These are phyloP conservation scores for Pseudocercospora cruenta DNA, from an alignment of 2,329 filamentous ascomycete species.

Conservation along the genomic window DNA sequence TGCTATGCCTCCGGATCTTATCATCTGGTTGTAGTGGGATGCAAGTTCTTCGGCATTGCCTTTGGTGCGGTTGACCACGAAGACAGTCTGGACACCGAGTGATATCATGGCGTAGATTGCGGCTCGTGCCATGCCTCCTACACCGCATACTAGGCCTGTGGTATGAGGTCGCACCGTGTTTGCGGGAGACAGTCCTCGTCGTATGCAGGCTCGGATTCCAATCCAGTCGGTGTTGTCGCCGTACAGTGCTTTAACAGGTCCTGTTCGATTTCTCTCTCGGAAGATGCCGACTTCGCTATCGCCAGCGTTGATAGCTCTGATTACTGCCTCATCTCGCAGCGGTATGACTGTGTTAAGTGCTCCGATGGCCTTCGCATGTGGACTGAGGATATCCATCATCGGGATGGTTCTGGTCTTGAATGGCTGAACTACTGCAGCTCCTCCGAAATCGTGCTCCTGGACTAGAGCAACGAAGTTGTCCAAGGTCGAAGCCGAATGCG, in stretches of 20 bases:
- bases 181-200: slow-evolving; percentile 72
- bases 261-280: slow-evolving; percentile 64
- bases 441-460: slow-evolving; percentile 67
- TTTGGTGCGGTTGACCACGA: slow-evolving; percentile 72
- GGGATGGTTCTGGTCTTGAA: slow-evolving; percentile 74
- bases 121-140: slow-evolving; percentile 76
- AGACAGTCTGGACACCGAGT: slow-evolving; percentile 74
- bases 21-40: slow-evolving; percentile 67
- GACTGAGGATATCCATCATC: slow-evolving; percentile 67
- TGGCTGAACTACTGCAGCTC: slow-evolving; percentile 71
- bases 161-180: slow-evolving; percentile 59
- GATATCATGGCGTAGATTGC: slow-evolving; percentile 79
- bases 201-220: slow-evolving; percentile 73
- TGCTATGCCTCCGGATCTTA: slow-evolving; percentile 36
- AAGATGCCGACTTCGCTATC: slow-evolving; percentile 55
- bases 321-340: slow-evolving; percentile 60
- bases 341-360: slow-evolving; percentile 78
- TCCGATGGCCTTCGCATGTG: slow-evolving; percentile 73
- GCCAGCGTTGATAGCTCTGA: slow-evolving; percentile 34
- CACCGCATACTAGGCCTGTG: slow-evolving; percentile 59
- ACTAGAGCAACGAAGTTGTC: slow-evolving; percentile 63
- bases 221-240: slow-evolving; percentile 85
- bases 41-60: slow-evolving; percentile 70
- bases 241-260: slow-evolving; percentile 69
- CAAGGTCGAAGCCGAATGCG: slow-evolving; percentile 65